Percentiles rank a stretch among this genome's conserved stretches.
Conservation (phyloP, 306 rosid species). For the Hippophae tibetana region DNA sequence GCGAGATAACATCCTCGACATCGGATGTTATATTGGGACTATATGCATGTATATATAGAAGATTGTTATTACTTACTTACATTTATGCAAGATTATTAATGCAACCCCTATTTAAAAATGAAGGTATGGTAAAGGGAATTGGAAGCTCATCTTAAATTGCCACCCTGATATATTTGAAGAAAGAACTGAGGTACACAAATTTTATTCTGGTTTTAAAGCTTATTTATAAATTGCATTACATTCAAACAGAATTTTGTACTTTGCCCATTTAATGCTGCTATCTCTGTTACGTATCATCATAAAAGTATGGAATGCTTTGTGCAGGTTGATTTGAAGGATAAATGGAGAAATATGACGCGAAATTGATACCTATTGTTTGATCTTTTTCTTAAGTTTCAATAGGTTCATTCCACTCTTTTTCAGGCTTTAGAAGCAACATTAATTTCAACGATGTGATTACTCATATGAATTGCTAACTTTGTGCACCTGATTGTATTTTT, state of each 20-base stretch:
- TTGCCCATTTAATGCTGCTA: not conserved
- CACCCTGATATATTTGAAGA: constrained; percentile 41
- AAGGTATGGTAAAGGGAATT: constrained; percentile 75
- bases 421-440: too few relatives aligned
- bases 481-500: too few relatives aligned
- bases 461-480: too few relatives aligned
- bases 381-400: not conserved
- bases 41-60: too few relatives aligned
- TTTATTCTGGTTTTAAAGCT: not conserved
- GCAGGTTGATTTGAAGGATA: constrained; percentile 90
- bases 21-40: too few relatives aligned
- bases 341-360: constrained; percentile 73
- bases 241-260: constrained; percentile 4
- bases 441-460: too few relatives aligned
- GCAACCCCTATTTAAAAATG: constrained; percentile 18
- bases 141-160: constrained; percentile 47
- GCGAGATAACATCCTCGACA: too few relatives aligned
- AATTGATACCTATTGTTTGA: not conserved
- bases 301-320: constrained; percentile 9
- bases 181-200: constrained; percentile 57
- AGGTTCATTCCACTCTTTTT: constrained; percentile 13
- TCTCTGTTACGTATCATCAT: not conserved
- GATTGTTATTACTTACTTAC: too few relatives aligned
- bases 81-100: not conserved
- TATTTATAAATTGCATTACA: not conserved